A percentile compares a stretch with the other conserved stretches of the same genome.
These are phyloP conservation scores for Leccinum angustisporum DNA, from an alignment of 1,284 basidiomycete genomes.

Conservation along the genomic window DNA sequence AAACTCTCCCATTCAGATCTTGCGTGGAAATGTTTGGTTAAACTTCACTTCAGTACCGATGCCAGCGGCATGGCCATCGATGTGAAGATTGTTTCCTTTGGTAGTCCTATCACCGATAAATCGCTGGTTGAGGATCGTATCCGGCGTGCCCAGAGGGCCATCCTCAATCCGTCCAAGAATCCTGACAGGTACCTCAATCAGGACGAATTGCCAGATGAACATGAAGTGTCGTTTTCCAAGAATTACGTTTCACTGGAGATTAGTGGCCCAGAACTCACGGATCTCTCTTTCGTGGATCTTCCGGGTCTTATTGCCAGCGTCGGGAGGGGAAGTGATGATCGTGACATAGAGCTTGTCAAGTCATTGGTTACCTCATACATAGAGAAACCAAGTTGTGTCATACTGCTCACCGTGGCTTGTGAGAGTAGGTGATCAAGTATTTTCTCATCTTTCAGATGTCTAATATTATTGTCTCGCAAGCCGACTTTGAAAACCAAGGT, in stretches of 20 bases:
- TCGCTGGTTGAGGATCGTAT: conserved; percentile 62
- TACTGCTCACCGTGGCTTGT: conserved; percentile 69
- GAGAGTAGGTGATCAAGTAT: conserved; percentile 51
- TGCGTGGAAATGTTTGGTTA: conserved; percentile 62
- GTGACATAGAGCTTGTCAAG: conserved; percentile 65
- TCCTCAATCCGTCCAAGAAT: conserved; percentile 57
- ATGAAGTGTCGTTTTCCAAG: conserved; percentile 56
- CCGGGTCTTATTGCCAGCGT: conserved; percentile 67
- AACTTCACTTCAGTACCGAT: conserved; percentile 53
- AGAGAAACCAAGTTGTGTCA: conserved; percentile 61
- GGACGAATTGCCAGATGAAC: conserved; percentile 33
- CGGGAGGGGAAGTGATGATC: conserved; percentile 45
- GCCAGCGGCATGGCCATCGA: conserved; percentile 42
- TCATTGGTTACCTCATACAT: conserved; percentile 61
- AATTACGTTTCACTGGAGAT: conserved; percentile 69
- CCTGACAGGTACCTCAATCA: conserved; percentile 40
- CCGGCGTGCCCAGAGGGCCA: conserved; percentile 67
- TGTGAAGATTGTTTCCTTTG: conserved; percentile 49
- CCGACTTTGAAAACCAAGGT: conserved; percentile 76
- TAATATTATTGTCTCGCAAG: conserved; percentile 36
- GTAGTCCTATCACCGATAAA: conserved; percentile 50
- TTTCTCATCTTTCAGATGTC: not conserved
- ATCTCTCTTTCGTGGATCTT: conserved; percentile 62
- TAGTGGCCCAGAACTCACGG: conserved; percentile 62
- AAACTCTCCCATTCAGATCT: conserved; percentile 47